Base-by-base conservation (phyloP, 2,329 filamentous ascomycete genomes). In the Fusarium sp. region DNA sequence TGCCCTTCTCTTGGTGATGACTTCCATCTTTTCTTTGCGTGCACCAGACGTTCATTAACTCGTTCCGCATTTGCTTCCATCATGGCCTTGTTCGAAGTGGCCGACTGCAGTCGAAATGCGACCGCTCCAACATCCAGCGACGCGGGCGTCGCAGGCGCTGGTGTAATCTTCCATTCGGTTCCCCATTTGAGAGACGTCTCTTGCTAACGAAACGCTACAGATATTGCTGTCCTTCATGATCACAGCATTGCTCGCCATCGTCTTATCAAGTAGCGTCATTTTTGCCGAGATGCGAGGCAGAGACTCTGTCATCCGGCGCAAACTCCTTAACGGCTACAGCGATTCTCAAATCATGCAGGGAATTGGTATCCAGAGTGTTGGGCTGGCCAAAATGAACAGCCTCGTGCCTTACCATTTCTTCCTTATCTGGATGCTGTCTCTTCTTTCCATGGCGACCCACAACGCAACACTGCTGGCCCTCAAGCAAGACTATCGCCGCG, bases 321-420 rank as follows among this genome's bases (percentile, higher is more conserved):
- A 90, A 75, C 81, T 92, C 4, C 84, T 92, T 48, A 86, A 85
- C 73, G 84, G 86, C 64, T 88, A 90, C 78, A 88, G 85, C 19
- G 89, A 92, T 77, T 88, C 91, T 73, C 88, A 91, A 76, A 88
- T 91, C 75, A 80, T 91, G 55, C 88, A 88, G 19, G 88, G 89
- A 40, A 90, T 91, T 74, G 88, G 86, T n/a, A 86, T 92, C 57
- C 88, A 91, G 75, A 82, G 81, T 70, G 82, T 91, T 23, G 89
- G 86, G 0, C 82, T 92, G 2, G 85, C 85, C 6, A 87, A 88
- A 72, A 84, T 86, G 73, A 78, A 83, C 45, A 80, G 80, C 7
- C 84, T 91, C 75, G 83, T 89, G 0, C 84, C 88, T 0, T 92
- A 92, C 74, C 89, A 92, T 77, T 90, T 91, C 79, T 91, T 91